These are phyloP conservation scores for Xylaria sp. DNA, from an alignment of 2,329 filamentous ascomycete genomes.

Conservation along the genomic window DNA sequence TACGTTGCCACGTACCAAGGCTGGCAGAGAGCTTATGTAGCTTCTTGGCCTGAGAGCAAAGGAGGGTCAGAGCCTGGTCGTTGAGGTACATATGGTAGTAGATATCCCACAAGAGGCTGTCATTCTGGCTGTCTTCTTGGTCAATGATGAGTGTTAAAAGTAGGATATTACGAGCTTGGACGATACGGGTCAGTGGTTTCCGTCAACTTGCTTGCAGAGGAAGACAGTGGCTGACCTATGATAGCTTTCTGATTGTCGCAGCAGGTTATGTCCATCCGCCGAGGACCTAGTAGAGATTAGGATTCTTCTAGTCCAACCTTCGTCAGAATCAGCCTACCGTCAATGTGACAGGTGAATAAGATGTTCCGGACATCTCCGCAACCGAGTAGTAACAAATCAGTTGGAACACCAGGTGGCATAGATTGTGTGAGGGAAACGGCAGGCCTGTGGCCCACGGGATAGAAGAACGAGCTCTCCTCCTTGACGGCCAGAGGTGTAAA, in stretches of 20 bases:
- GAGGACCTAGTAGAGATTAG: constrained; percentile 47
- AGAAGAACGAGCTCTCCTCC: constrained; percentile 26
- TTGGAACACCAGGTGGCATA: constrained; percentile 20
- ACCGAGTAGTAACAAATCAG: constrained; percentile 61
- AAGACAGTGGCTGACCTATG: constrained; percentile 55
- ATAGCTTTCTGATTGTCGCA: constrained; percentile 65
- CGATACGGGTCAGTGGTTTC: constrained; percentile 12
- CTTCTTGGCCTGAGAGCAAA: constrained; percentile 57
- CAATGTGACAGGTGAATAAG: constrained; percentile 62
- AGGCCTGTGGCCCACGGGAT: constrained; percentile 38
- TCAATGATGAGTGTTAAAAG: constrained; percentile 63
- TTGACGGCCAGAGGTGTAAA: constrained; percentile 24
- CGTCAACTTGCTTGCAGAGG: not conserved
- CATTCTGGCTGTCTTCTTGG: constrained; percentile 40
- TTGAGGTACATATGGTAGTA: constrained; percentile 66
- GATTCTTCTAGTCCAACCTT: not conserved
- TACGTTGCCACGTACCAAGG: constrained; percentile 57
- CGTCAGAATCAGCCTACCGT: constrained; percentile 49
- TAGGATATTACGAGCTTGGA: constrained; percentile 62
- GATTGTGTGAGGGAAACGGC: constrained; percentile 37
- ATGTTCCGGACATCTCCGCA: constrained; percentile 68
- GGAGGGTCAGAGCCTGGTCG: constrained; percentile 48
- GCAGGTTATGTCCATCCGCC: constrained; percentile 64
- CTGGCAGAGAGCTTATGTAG: constrained; percentile 55
- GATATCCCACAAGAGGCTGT: constrained; percentile 60